Percentiles rank a stretch among this genome's conserved stretches.
Evolutionary conservation across 2,329 filamentous ascomycete genomes (phyloP).

Genomic region (Penicillium sp.): DNA sequence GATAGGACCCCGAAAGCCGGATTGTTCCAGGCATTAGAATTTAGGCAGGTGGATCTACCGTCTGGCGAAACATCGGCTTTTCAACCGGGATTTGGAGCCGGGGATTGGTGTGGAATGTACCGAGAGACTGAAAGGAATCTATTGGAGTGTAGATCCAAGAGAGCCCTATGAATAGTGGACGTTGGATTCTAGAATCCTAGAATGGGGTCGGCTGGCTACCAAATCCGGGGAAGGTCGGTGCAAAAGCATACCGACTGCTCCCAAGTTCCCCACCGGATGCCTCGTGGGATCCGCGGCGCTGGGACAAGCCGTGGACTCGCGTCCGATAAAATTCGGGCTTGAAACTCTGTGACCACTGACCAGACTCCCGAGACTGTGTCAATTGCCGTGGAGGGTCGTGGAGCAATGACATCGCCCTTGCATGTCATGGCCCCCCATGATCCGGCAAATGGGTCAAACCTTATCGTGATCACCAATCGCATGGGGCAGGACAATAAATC

Average conservation of each 20-base stretch:
- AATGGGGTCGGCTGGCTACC: neutral
- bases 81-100: neutral
- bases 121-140: neutral
- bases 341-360: neutral
- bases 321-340: neutral
- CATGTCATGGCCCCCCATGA: neutral
- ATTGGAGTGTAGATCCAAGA: neutral
- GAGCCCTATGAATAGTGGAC: too few relatives aligned
- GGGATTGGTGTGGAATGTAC: neutral
- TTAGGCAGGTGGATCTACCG: neutral
- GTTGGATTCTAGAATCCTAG: neutral
- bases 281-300: neutral
- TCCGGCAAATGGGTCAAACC: conserved; percentile 1
- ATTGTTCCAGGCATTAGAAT: too few relatives aligned
- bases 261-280: too few relatives aligned
- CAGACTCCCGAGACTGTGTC: neutral
- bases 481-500: neutral
- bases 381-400: neutral
- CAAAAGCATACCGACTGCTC: neutral
- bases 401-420: neutral
- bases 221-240: neutral
- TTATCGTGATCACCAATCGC: neutral
- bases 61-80: neutral
- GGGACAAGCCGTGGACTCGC: neutral
- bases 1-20: neutral